phyloP scores from a whole-genome alignment of 371 early-diverging fungal genomes.

The Mortierella sp. region DNA sequence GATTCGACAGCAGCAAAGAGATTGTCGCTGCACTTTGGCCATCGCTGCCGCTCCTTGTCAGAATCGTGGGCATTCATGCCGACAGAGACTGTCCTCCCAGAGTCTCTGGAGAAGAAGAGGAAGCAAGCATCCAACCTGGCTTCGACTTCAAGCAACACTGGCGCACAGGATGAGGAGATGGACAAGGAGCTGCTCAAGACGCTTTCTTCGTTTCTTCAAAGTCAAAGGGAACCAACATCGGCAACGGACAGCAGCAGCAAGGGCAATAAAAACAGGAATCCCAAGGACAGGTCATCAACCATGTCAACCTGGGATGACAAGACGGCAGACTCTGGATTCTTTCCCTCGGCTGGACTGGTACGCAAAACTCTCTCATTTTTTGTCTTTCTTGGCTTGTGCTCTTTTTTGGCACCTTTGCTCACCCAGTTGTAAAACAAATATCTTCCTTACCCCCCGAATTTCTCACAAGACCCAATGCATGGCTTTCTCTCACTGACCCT shows the following conservation, averaged over 20 bases:
- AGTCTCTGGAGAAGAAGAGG: conserved; percentile 20
- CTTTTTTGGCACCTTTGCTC: neutral
- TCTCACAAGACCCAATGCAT: conserved; percentile 4
- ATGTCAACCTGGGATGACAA: neutral
- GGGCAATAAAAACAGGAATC: conserved; percentile 6
- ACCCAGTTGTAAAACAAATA: neutral
- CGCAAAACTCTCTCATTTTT: neutral
- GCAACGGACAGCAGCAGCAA: conserved; percentile 3
- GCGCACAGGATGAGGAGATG: neutral
- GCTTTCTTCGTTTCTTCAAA: conserved; percentile 29
- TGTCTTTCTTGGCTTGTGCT: neutral
- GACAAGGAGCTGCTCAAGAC: conserved; percentile 31
- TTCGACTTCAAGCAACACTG: neutral
- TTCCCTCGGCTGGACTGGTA: conserved; percentile 54
- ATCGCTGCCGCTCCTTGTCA: conserved; percentile 49
- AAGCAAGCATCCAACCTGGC: neutral
- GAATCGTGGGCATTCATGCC: conserved; percentile 44
- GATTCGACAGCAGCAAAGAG: conserved; percentile 41
- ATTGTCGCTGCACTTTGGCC: conserved; percentile 32
- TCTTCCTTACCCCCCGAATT: neutral
- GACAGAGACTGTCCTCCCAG: conserved; percentile 17
- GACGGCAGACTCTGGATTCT: conserved; percentile 2
- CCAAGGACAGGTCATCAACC: conserved; percentile 4
- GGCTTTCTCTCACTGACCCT: neutral
- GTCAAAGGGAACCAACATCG: conserved; percentile 21